Evolutionary conservation across 2,329 filamentous ascomycete genomes (phyloP).

Genomic region (Alternaria rosae): DNA sequence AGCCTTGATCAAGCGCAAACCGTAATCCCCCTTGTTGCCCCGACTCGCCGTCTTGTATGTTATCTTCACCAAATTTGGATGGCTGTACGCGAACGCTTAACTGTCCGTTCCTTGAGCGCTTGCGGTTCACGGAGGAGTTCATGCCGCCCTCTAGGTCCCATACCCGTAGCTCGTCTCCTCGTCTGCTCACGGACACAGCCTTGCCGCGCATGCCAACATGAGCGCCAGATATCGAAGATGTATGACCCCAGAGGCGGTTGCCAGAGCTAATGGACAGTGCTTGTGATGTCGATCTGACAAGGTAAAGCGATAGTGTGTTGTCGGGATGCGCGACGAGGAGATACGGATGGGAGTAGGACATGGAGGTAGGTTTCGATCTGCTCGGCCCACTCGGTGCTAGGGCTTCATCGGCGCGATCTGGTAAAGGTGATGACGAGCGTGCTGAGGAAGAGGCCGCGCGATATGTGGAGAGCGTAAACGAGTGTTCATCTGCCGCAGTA

Average conservation of each 20-base stretch:
- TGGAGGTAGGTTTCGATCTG: slow-evolving; percentile 54
- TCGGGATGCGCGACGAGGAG: slow-evolving; percentile 83
- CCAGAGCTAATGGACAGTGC: slow-evolving; percentile 74
- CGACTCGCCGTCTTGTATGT: slow-evolving; percentile 31
- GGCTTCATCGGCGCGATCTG: slow-evolving; percentile 34
- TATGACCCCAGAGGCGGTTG: slow-evolving; percentile 87
- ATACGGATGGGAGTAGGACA: slow-evolving; percentile 77
- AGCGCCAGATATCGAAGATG: slow-evolving; percentile 84
- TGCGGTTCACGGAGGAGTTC: slow-evolving; percentile 54
- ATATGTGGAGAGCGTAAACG: slow-evolving; percentile 50
- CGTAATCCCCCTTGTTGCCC: slow-evolving; percentile 41
- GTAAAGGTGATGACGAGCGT: slow-evolving; percentile 36
- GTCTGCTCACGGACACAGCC: slow-evolving; percentile 84
- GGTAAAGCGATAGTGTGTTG: slow-evolving; percentile 84
- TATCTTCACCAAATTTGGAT: slow-evolving; percentile 35
- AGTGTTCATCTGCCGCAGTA: slow-evolving; percentile 59
- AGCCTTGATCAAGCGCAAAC: slow-evolving; percentile 44
- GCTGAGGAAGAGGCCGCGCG: slow-evolving; percentile 35
- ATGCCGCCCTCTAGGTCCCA: slow-evolving; percentile 86
- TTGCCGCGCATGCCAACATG: slow-evolving; percentile 86
- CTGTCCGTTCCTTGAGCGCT: slow-evolving; percentile 54
- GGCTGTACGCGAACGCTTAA: slow-evolving; percentile 63
- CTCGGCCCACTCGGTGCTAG: slow-evolving; percentile 25
- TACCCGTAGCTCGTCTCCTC: slow-evolving; percentile 73
- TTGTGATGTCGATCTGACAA: slow-evolving; percentile 76